Percentiles rank a stretch among this genome's conserved stretches.
phyloP scores from a whole-genome alignment of 73 alveolate species.

The Paramecium tetraurelia region DNA sequence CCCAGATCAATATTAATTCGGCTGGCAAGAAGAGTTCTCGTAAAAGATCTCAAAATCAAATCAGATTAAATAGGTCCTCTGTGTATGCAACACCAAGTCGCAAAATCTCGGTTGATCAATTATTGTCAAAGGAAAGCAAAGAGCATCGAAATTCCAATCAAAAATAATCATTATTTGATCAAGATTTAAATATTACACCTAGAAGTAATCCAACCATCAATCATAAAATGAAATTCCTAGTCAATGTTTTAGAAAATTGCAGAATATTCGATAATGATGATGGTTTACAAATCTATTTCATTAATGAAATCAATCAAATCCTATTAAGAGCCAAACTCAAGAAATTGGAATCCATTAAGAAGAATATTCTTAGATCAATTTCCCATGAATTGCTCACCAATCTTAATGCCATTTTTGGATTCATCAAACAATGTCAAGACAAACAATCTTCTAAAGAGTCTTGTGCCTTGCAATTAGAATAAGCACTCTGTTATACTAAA shows the following conservation, averaged over 20 bases:
- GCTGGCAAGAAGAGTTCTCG: constrained; percentile 2
- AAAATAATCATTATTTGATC: not conserved
- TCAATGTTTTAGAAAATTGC: not conserved
- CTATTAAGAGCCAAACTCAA: not conserved
- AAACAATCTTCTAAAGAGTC: not conserved
- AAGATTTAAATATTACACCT: not conserved
- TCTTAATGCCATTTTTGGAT: not conserved
- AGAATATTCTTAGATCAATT: constrained; percentile 3
- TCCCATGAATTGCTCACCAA: constrained; percentile 21
- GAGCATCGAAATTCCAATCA: not conserved
- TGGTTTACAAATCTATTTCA: not conserved
- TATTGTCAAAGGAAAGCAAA: not conserved
- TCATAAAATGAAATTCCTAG: constrained; percentile 16
- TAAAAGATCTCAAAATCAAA: not conserved
- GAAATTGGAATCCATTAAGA: constrained; percentile 6
- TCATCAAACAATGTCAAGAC: not conserved
- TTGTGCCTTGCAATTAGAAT: not conserved
- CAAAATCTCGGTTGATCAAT: not conserved
- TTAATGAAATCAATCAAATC: not conserved
- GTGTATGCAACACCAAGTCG: not conserved
- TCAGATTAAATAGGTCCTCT: not conserved
- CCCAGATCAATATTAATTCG: not conserved
- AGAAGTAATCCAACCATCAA: not conserved
- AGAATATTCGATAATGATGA: not conserved
- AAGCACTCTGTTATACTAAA: not conserved